phyloP scores from a whole-genome alignment of 148 eudicot species.

The Linanthus parryae region DNA sequence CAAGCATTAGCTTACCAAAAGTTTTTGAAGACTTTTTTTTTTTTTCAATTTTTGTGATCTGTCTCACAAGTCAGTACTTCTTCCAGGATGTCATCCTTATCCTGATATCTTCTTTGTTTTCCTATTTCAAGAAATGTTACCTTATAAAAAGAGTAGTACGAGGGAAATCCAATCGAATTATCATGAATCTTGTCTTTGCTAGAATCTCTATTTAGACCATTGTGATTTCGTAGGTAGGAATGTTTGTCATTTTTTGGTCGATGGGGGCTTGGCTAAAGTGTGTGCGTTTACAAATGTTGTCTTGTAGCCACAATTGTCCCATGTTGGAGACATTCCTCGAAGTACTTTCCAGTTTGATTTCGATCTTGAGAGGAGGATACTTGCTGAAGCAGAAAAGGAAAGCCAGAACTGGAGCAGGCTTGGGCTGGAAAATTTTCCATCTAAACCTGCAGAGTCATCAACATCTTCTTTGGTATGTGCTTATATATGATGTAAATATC shows the following conservation, averaged over 20 bases:
- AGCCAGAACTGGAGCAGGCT: conserved; percentile 78
- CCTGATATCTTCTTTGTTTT: no score
- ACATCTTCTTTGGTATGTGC: conserved; percentile 36
- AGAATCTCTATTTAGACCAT: no score
- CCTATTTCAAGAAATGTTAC: no score
- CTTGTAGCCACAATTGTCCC: conserved; percentile 74
- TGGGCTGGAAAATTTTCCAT: conserved; percentile 55
- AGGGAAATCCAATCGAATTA: no score
- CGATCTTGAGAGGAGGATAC: conserved; percentile 72
- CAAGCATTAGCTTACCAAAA: no score
- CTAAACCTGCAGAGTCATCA: conserved; percentile 49
- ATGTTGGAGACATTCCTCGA: conserved; percentile 74
- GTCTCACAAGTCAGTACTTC: no score
- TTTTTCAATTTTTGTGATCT: no score
- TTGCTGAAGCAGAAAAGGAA: conserved; percentile 82
- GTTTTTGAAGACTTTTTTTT: no score
- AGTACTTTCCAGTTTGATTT: conserved; percentile 87
- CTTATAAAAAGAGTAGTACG: no score
- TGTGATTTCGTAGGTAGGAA: not conserved
- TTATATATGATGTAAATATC: not conserved
- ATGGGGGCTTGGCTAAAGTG: not conserved
- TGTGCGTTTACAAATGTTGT: not conserved
- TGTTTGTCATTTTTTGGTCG: not conserved
- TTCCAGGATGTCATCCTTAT: no score
- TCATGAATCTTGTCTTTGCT: no score